Base-by-base conservation (phyloP, 2,329 filamentous ascomycete species). In the Cladosporium sphaerospermum region DNA sequence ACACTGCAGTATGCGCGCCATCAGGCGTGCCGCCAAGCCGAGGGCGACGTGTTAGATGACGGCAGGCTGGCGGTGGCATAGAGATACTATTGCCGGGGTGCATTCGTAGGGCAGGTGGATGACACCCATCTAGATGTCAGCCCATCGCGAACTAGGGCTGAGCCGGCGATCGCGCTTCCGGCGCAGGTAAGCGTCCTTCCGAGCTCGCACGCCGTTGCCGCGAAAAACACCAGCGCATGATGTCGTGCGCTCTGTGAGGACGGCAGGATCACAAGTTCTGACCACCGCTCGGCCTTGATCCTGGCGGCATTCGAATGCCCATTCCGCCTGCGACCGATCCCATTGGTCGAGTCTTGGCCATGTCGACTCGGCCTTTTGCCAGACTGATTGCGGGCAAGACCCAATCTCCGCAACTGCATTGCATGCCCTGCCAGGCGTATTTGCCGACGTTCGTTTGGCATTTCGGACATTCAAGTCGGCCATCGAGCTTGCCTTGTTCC, bases 401-500 rank as follows among this genome's bases (percentile, higher is more conserved):
- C 92, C 93, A 97, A 57, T 85, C 83, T 36, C 86, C 84, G 69
- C 93, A 99, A 66, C 84, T 93, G 73, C 93, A 99, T 68, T 84
- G 84, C 78, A 96, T 86, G 11, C 93, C 93, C 68, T 95, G 89
- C 93, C 93, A 99, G 49, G 92, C 88, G 67, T 96, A 99, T 62
- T 93, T 88, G 37, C 93, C 93, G 45, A 97, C 82, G 49, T 89
- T 89, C 39, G 88, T 83, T 44, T 81, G 82, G 69, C 93, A 99
- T 64, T 85, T 86, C 9, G 93, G 92, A 64, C 93, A 99, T 54
- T 84, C 81, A 32, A 99, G 76, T 9, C 92, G 83, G 19, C 93
- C 93, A 56, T 91, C 88, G 19, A 97, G 77, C 56, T 85, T 82
- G 28, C 88, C 90, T 63, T 87, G 80, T 62, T 91, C 87, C n/a